Evolutionary conservation across 2,329 filamentous ascomycete genomes (phyloP), one percentile per base, ranked within the genome.

Genomic region (Fonsecaea pedrosoi): DNA sequence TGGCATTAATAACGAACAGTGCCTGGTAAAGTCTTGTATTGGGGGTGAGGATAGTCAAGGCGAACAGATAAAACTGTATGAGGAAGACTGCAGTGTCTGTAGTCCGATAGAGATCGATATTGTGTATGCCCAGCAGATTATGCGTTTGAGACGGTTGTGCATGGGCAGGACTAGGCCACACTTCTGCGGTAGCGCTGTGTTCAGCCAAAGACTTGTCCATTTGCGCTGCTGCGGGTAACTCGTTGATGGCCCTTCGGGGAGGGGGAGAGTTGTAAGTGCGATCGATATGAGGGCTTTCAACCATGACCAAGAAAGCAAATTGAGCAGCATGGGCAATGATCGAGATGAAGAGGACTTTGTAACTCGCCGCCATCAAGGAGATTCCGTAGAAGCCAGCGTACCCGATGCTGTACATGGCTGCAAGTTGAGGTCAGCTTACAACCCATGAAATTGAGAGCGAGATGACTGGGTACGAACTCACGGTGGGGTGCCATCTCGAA

Each of bases 321-420:
- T 99, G 95, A 66, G 94, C 92, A 73, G 93, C 88, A 81, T 99
- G 95, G 68, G 94, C 95, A 75, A 96, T 81, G 75, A 99, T 94
- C 64, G 95, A 98, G 78, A 98, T 97, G 84, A 96, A 94, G 58
- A 99, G 86, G 66, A 99, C 94, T 75, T 94, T 93, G 81, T 98
- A 98, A 83, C 95, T 99, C 69, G 94, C 94, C 55, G 93, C 94
- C 90, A 99, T 96, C 82, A 97, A 90, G 67, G 94, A 97, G 76
- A 98, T 97, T 73, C 95, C 95, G 78, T 99, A 99, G 82, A 96
- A 99, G 55, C 95, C 95, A 60, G 92, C 93, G 79, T 99, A 99
- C 45, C 95, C 95, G 75, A 98, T 94, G 63, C 94, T 97, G 81
- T 98, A 98, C 94, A 98, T 98, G 70, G 94, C 45, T 50, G 45